phyloP scores from a whole-genome alignment of 768 basidiomycete genomes.

The Holtermanniella nyarrowii region DNA sequence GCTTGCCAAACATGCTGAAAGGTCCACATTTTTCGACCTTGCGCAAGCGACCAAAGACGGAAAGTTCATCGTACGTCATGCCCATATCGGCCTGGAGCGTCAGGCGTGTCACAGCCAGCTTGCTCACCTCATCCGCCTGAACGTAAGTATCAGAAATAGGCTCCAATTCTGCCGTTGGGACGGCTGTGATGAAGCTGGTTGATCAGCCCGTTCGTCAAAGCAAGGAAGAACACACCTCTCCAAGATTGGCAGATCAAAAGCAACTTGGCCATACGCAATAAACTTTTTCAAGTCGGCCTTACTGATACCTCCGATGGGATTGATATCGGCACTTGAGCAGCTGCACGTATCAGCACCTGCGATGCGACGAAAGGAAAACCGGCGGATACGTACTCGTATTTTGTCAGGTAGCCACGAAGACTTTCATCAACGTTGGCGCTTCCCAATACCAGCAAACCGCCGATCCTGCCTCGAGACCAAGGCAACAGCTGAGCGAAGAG shows the following conservation, averaged over 20 bases:
- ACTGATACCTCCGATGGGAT: constrained; percentile 95
- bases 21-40: constrained; percentile 97
- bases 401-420: constrained; percentile 90
- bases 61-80: constrained; percentile 97
- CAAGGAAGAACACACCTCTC: constrained; percentile 48
- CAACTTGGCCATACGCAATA: constrained; percentile 66
- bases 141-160: constrained; percentile 81
- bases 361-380: background rate
- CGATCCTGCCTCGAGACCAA: constrained; percentile 72
- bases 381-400: constrained; percentile 70
- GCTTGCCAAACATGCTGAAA: constrained; percentile 92
- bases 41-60: constrained; percentile 80
- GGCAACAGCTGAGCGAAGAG: constrained; percentile 90
- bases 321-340: constrained; percentile 69
- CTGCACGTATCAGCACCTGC: constrained; percentile 4
- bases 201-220: background rate
- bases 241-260: constrained; percentile 78
- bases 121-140: constrained; percentile 77
- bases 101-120: constrained; percentile 13
- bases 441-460: constrained; percentile 87
- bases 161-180: constrained; percentile 92
- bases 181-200: constrained; percentile 73
- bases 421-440: constrained; percentile 98
- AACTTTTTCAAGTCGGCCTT: constrained; percentile 96
- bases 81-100: constrained; percentile 79